phyloP scores from a whole-genome alignment of 139 green algal species.

The Coccomyxa sp. region DNA sequence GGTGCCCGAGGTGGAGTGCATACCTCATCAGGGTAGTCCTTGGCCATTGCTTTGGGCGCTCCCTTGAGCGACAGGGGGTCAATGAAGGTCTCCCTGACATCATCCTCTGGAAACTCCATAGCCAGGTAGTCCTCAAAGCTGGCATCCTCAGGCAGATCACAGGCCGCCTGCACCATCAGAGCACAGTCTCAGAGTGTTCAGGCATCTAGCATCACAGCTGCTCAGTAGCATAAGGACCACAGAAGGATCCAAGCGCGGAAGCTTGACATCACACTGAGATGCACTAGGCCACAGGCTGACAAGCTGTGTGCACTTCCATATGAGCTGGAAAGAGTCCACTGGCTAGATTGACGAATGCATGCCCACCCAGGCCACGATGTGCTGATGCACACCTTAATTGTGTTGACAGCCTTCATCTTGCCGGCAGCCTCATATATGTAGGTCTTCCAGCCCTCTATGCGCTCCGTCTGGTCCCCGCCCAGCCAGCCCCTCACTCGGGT shows the following conservation, averaged over 20 bases:
- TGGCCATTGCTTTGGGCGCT: too few species aligned
- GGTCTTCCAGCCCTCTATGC: conserved; percentile 49
- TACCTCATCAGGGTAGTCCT: too few species aligned
- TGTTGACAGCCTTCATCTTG: conserved; percentile 33
- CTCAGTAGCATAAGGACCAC: too few species aligned
- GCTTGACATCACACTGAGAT: too few species aligned
- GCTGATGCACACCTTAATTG: neutral
- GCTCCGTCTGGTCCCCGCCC: conserved; percentile 34
- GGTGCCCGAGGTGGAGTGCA: too few species aligned
- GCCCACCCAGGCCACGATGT: neutral
- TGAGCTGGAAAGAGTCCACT: neutral
- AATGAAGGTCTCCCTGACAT: conserved; percentile 18
- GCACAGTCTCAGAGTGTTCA: too few species aligned
- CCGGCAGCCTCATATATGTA: conserved; percentile 59
- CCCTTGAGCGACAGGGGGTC: conserved; percentile 15
- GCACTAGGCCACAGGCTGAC: too few species aligned
- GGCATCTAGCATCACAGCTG: too few species aligned
- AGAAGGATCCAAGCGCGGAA: too few species aligned
- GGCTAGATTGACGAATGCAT: neutral
- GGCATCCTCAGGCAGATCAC: conserved; percentile 21
- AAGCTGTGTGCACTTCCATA: too few species aligned
- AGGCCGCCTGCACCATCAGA: conserved; percentile 6
- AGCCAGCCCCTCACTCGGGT: conserved; percentile 31
- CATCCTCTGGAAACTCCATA: conserved; percentile 28
- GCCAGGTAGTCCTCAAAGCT: conserved; percentile 65